A percentile compares a stretch with the other conserved stretches of the same genome.
Evolutionary conservation across 805 yeast genomes (phyloP).

Genomic region (Suhomyces sp.): DNA sequence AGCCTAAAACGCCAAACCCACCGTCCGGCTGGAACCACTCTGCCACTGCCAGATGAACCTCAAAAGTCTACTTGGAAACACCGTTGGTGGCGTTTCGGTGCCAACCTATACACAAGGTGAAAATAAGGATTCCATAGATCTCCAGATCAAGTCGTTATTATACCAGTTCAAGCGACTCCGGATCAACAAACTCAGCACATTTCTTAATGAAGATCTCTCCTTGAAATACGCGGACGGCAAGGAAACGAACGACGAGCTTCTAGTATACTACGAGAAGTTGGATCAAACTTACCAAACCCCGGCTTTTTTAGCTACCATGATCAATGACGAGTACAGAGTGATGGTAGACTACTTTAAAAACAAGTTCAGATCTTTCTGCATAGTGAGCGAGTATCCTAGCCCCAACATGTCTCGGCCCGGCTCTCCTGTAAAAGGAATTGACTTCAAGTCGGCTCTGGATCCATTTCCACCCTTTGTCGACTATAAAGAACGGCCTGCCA

Average conservation of each 20-base stretch:
- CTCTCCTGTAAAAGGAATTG: conserved; percentile 17
- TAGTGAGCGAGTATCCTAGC: conserved; percentile 50
- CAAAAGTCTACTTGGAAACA: not conserved
- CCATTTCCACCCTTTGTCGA: conserved; percentile 21
- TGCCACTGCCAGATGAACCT: conserved; percentile 1
- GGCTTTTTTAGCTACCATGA: conserved; percentile 40
- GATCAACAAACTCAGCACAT: conserved; percentile 42
- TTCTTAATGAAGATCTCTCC: conserved; percentile 24
- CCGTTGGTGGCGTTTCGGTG: not conserved
- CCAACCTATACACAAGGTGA: conserved; percentile 16
- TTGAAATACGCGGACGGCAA: conserved; percentile 16
- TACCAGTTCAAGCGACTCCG: conserved; percentile 56
- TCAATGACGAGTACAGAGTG: conserved; percentile 61
- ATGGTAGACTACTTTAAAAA: conserved; percentile 65
- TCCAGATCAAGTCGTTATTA: conserved; percentile 56
- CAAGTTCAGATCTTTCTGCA: conserved; percentile 59
- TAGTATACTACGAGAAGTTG: conserved; percentile 31
- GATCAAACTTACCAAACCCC: conserved; percentile 53
- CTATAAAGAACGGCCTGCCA: conserved; percentile 19
- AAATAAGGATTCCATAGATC: conserved; percentile 50
- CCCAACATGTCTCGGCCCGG: conserved; percentile 16
- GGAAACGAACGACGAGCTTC: not conserved
- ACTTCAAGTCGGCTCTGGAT: not conserved
- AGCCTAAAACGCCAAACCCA: not conserved
- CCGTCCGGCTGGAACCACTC: not conserved